These are phyloP conservation scores for Tolypocladium inflatum DNA, from an alignment of 2,329 filamentous ascomycete genomes.

Conservation along the genomic window DNA sequence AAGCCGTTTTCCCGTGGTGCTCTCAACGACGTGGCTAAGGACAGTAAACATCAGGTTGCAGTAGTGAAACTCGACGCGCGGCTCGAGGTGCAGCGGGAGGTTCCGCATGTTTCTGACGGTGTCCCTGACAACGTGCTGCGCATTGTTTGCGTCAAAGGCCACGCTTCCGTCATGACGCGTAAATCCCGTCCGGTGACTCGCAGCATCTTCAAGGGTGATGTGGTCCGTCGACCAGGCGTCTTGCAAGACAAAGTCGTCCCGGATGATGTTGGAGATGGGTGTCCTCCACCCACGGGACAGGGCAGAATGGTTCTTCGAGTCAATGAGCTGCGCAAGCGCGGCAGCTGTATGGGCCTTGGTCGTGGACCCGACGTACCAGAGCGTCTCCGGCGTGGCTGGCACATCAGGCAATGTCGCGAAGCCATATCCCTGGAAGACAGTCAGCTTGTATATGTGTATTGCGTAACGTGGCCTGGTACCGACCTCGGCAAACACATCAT, in stretches of 20 bases:
- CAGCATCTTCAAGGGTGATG: conserved; percentile 28
- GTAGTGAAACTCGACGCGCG: conserved; percentile 37
- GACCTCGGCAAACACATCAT: conserved; percentile 15
- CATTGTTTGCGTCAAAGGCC: conserved; percentile 17
- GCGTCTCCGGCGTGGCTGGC: conserved; percentile 33
- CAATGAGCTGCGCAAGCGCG: conserved; percentile 37
- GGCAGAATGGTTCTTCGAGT: conserved; percentile 24
- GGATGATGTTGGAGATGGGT: conserved; percentile 28
- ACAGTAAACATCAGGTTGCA: conserved; percentile 40
- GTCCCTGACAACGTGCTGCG: conserved; percentile 19
- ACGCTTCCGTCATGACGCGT: conserved; percentile 27
- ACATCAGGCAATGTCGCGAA: conserved; percentile 23
- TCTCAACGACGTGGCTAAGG: conserved; percentile 34
- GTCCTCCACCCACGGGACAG: conserved; percentile 33
- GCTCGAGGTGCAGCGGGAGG: conserved; percentile 32
- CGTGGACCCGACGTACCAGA: conserved; percentile 46
- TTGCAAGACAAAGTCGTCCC: background rate
- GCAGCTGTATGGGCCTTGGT: conserved; percentile 47
- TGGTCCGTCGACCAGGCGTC: conserved; percentile 13
- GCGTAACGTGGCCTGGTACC: background rate
- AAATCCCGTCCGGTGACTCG: conserved; percentile 18
- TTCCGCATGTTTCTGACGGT: conserved; percentile 33
- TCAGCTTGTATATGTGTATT: background rate
- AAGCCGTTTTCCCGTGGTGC: conserved; percentile 24
- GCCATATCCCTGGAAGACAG: conserved; percentile 15